Evolutionary conservation across 768 basidiomycete genomes (phyloP), one percentile per base, ranked within the genome.

Genomic region (Ramaria sp.): DNA sequence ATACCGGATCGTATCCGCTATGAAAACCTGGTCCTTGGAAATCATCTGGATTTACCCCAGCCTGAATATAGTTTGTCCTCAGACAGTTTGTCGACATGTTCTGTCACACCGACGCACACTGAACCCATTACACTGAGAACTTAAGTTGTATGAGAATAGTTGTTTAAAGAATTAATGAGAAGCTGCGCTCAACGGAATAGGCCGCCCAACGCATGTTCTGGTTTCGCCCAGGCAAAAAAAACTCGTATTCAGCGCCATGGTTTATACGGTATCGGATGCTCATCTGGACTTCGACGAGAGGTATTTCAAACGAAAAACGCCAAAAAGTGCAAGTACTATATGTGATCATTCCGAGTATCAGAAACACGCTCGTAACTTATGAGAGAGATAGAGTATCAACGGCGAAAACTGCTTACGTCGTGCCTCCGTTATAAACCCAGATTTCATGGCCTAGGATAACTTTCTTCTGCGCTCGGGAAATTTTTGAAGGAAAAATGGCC

Each of bases 141-240:
- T 45, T 24, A 25, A n/a, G 52, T 13, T 7, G 12, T 34, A 44
- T 57, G 15, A 55, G 48, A 8, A 48, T 52, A 41, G 13, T 9
- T 41, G 3, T 10, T 22, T 5, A 2, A 16, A n/a, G 25, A 27
- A 24, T n/a, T 12, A 47, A 25, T 8, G 28, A 47, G 48, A 30
- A n/a, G 12, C 34, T 5, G 39, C 12, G 55, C 81, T 58, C 58
- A 45, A 90, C 88, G 25, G 88, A 91, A 69, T 95, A 81, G 13
- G 87, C 77, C 15, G 92, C 91, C 85, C 88, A 90, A 57, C 89
- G 78, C 82, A 98, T 83, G 62, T 96, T 91, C 66, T 93, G 83
- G 20, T 73, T 69, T 10, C 74, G 65, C 0, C 81, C 90, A 0
- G 96, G 94, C 13, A 98, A 83, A 65, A 78, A 82, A 66, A 99